Evolutionary conservation across 2,329 filamentous ascomycete species (phyloP), one percentile per base, ranked within the genome.

Genomic region (Penicillium oxalicum): DNA sequence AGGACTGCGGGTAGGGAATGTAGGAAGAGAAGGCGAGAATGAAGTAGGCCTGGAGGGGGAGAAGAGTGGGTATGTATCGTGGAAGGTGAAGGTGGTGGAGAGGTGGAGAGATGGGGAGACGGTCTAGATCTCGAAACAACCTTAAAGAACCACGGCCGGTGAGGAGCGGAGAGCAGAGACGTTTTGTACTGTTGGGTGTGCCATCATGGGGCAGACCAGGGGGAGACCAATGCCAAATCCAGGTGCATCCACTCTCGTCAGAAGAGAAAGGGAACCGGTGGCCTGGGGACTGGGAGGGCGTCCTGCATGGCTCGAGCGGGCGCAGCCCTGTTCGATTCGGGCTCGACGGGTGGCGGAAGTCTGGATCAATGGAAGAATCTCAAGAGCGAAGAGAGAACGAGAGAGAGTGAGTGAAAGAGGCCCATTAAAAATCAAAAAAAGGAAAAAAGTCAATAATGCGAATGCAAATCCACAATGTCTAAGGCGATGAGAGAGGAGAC

Each of bases 341-440:
- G 49, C 47, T 54, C 52, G 48, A 51, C 48, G 51, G 52, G 56
- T 59, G 56, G 56, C 56, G 56, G 55, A 47, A 54, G 51, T 49
- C 43, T 48, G 46, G 29, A 32, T 32, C 29, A 39, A 45, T 40
- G 41, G 44, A 48, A 40, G 50, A 53, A 51, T 49, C 45, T 55
- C 51, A 48, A 44, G 45, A 50, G 48, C 33, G 44, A 44, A 46
- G 32, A 28, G 8, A 41, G 26, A 4, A 18, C 12, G 33, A 2
- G 34, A 36, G 34, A 36, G 34, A 7, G 34, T 12, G 34, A 13
- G 5, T 36, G 6, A 13, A 36, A 12, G 34, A 36, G 34, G 9
- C 5, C 18, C 18, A 18, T 2, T 18, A 2, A 18, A 18, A 18
- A 18, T 18, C 18, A 18, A 18, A 18, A 18, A 18, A 2, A 18